Evolutionary conservation across 1,139 yeast species (phyloP).

Genomic region (Candida gigantensis): DNA sequence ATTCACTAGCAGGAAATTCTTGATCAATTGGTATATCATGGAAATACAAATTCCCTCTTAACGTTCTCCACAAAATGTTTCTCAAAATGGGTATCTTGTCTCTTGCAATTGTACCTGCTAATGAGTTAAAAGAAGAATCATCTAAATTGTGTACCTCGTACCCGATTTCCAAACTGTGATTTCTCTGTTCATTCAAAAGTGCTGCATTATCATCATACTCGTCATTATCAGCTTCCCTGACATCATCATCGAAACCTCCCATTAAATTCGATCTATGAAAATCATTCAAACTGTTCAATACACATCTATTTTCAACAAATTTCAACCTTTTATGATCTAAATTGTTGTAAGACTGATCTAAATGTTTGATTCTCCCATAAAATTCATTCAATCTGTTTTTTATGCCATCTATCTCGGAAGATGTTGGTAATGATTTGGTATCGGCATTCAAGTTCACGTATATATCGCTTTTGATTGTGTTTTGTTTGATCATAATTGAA

Average conservation of each 20-base stretch:
- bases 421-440: conserved; percentile 28
- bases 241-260: conserved; percentile 13
- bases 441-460: conserved; percentile 27
- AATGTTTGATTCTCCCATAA: conserved; percentile 32
- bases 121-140: conserved; percentile 48
- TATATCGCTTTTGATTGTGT: conserved; percentile 27
- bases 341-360: conserved; percentile 31
- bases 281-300: conserved; percentile 29
- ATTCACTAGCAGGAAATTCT: conserved; percentile 34
- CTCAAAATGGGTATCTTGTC: conserved; percentile 47
- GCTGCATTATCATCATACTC: conserved; percentile 38
- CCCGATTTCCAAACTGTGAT: conserved; percentile 31
- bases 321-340: conserved; percentile 24
- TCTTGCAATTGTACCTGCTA: conserved; percentile 52
- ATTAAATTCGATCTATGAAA: conserved; percentile 25
- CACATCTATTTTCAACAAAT: conserved; percentile 38
- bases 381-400: conserved; percentile 22
- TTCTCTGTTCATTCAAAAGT: conserved; percentile 27
- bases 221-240: conserved; percentile 20
- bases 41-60: conserved; percentile 55
- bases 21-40: conserved; percentile 48
- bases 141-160: conserved; percentile 37
- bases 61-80: conserved; percentile 56
- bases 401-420: conserved; percentile 35
- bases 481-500: conserved; percentile 38